Evolutionary conservation across 2,329 filamentous ascomycete species (phyloP).

Genomic region (Colletotrichum higginsianum): DNA sequence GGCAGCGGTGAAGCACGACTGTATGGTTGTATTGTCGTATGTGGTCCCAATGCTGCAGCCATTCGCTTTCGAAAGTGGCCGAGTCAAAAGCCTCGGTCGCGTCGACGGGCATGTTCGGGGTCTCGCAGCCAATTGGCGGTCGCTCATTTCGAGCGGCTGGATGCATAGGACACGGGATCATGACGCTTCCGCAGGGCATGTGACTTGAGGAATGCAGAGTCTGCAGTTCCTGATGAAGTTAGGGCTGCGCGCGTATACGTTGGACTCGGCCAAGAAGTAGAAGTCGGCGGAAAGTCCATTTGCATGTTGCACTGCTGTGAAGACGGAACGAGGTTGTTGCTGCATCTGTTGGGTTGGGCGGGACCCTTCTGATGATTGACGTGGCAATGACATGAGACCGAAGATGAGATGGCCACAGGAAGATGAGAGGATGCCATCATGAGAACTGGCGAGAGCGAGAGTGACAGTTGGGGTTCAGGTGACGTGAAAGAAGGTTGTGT

Average conservation of each 20-base stretch:
- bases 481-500: too few relatives aligned
- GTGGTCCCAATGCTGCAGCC: background rate
- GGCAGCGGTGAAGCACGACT: background rate
- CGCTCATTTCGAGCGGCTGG: background rate
- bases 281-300: background rate
- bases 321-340: background rate
- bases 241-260: background rate
- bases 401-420: background rate
- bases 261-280: background rate
- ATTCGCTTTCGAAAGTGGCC: background rate
- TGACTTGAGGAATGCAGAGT: constrained; percentile 11
- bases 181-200: background rate
- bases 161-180: constrained; percentile 1
- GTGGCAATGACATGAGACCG: background rate
- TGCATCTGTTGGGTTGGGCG: background rate
- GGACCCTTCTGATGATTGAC: background rate
- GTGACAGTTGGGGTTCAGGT: too few relatives aligned
- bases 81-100: background rate
- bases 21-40: too few relatives aligned
- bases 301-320: background rate
- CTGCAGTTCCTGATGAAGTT: background rate
- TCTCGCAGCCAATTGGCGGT: constrained; percentile 5
- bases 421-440: background rate
- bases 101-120: constrained; percentile 5
- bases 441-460: too few relatives aligned